These are phyloP conservation scores for Saksenaea vasiformis DNA, from an alignment of 371 early-diverging fungal genomes.

Conservation along the genomic window DNA sequence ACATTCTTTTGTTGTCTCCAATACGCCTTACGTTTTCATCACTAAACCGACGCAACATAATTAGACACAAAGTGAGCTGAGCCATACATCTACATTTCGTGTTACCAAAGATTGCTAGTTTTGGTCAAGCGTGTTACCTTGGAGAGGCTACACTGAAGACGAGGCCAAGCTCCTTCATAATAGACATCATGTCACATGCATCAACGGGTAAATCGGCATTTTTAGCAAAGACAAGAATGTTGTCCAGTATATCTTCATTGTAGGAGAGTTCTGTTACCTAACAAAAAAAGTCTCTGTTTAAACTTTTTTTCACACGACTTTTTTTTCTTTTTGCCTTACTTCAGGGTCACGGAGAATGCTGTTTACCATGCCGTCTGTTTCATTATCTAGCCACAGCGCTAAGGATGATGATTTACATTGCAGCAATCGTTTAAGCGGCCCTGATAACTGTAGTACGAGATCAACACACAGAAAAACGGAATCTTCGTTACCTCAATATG, in stretches of 20 bases:
- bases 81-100: not conserved
- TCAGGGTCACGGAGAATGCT: not conserved
- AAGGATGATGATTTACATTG: not conserved
- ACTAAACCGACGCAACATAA: not conserved
- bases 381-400: not conserved
- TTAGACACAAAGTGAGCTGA: not conserved
- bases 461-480: not conserved
- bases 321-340: not conserved
- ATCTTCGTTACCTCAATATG: not conserved
- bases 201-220: not conserved
- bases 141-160: not conserved
- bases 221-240: not conserved
- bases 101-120: not conserved
- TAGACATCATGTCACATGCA: not conserved
- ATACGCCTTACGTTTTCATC: slow-evolving; percentile 1
- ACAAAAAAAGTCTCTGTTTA: not conserved
- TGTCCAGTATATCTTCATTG: slow-evolving; percentile 12
- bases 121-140: not conserved
- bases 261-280: slow-evolving; percentile 2
- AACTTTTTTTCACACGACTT: not conserved
- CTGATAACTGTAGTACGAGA: slow-evolving; percentile 4
- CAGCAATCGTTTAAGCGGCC: slow-evolving; percentile 1
- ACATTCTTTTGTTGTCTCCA: not conserved
- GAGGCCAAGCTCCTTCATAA: not conserved
- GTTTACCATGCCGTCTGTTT: not conserved